phyloP scores from a whole-genome alignment of 2,329 filamentous ascomycete species.

The Tolypocladium inflatum region DNA sequence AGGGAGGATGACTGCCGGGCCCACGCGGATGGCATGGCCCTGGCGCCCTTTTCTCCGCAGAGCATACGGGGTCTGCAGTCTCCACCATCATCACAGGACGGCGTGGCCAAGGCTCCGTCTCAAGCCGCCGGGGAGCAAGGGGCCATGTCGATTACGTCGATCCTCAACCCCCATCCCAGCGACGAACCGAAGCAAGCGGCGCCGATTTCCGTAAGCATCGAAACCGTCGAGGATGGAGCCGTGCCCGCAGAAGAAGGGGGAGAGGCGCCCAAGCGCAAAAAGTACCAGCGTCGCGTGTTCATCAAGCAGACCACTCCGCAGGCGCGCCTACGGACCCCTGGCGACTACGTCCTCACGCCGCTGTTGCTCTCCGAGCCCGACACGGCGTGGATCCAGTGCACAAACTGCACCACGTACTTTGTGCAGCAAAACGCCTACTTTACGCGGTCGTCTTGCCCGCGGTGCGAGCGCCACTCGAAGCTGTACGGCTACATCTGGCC shows the following conservation, averaged over 20 bases:
- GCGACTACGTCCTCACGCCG: slow-evolving; percentile 76
- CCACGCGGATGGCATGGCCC: slow-evolving; percentile 1
- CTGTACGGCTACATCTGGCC: slow-evolving; percentile 94
- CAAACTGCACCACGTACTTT: slow-evolving; percentile 71
- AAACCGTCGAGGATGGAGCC: slow-evolving; percentile 9
- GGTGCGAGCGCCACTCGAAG: slow-evolving; percentile 92
- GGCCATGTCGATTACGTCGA: slow-evolving; percentile 23
- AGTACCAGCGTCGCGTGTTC: slow-evolving; percentile 22
- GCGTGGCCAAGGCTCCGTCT: background rate
- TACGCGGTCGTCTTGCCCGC: slow-evolving; percentile 75
- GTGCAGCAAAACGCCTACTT: slow-evolving; percentile 84
- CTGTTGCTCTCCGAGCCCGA: slow-evolving; percentile 63
- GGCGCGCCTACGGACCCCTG: slow-evolving; percentile 43
- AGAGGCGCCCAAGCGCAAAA: slow-evolving; percentile 18
- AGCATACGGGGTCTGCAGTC: slow-evolving; percentile 16
- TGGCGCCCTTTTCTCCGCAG: slow-evolving; percentile 20
- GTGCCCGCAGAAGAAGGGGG: slow-evolving; percentile 2
- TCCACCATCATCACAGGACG: slow-evolving; percentile 10
- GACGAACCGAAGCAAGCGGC: slow-evolving; percentile 6
- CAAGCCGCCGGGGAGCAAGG: slow-evolving; percentile 4
- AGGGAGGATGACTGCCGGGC: slow-evolving; percentile 4
- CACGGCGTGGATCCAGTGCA: slow-evolving; percentile 84
- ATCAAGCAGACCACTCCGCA: slow-evolving; percentile 23
- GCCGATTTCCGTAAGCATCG: slow-evolving; percentile 16
- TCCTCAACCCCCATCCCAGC: slow-evolving; percentile 17